Evolutionary conservation across 768 basidiomycete species (phyloP).

Genomic region (Kwoniella heveanensis): DNA sequence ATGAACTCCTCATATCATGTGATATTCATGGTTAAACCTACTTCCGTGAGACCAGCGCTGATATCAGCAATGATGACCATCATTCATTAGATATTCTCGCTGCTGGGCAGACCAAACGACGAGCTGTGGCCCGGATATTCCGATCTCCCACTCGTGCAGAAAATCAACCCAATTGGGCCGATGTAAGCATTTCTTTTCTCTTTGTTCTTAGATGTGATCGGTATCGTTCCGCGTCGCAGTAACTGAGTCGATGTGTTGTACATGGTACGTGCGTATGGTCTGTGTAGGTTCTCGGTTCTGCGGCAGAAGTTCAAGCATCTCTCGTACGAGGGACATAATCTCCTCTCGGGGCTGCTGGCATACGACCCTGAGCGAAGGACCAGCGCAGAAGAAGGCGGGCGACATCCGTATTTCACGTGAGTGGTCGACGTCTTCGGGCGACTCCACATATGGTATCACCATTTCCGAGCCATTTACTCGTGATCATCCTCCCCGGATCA

Average conservation of each 20-base stretch:
- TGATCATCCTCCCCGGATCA: too few relatives aligned
- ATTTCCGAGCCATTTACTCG: too few relatives aligned
- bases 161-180: slow-evolving; percentile 60
- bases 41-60: too few relatives aligned
- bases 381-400: slow-evolving; percentile 82
- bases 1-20: neutral
- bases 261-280: too few relatives aligned
- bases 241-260: too few relatives aligned
- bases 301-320: slow-evolving; percentile 84
- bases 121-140: slow-evolving; percentile 83
- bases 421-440: too few relatives aligned
- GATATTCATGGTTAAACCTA: too few relatives aligned
- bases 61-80: neutral
- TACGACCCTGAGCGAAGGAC: slow-evolving; percentile 89
- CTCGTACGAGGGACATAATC: slow-evolving; percentile 78
- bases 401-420: slow-evolving; percentile 89
- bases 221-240: too few relatives aligned
- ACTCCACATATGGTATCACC: too few relatives aligned
- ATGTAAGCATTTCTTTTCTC: slow-evolving; percentile 48
- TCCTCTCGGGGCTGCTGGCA: slow-evolving; percentile 75
- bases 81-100: slow-evolving; percentile 72
- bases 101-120: slow-evolving; percentile 88
- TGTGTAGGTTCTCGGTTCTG: slow-evolving; percentile 60
- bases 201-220: too few relatives aligned
- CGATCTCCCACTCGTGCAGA: slow-evolving; percentile 76